Base-by-base conservation (phyloP, 345 rosid genomes). In the Aquilaria malaccensis region DNA sequence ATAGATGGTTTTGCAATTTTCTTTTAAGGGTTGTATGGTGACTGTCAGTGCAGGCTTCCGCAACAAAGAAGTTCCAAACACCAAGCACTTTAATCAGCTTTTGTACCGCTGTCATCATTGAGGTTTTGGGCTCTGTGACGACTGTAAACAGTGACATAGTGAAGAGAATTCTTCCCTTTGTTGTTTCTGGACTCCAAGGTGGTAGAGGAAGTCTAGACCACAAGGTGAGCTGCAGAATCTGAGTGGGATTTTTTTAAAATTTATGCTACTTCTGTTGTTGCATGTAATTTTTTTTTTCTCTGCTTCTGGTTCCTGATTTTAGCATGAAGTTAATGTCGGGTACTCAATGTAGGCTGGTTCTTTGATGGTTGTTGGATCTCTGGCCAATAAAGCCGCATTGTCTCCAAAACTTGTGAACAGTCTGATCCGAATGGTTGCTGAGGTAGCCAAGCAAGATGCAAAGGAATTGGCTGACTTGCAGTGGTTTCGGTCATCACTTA, bases 51-150 rank as follows among this genome's bases (percentile, higher is more conserved):
- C 71, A 90, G 96, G 91, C 88, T 67, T 80, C 85, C 73, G 85
- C 82, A 11, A 62, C 72, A 58, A 88, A 88, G 79, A 94, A 90
- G 76, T 74, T 68, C 67, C 81, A 79, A 59, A 80, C 86, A 72
- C 78, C 88, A 52, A 90, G 74, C 58, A 81, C 81, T 2, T 75
- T 79, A 22, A 68, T 88, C 58, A 81, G 79, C 81, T 86, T 94
- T 75, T 78, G 90, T 70, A 88, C 95, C 0, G 95, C 99, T 30
- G 91, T 94, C 69, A 75, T 86, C 64, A 63, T 94, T 53, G 99
- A 85, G 75, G 79, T 72, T 57, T 72, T 94, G 66, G 95, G 95
- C 69, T 83, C 81, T 63, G 65, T 85, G 53, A 61, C 79, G 41
- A 66, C 80, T 31, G 72, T 90, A 67, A 78, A 81, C 65, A 85